phyloP scores from a whole-genome alignment of 2,329 filamentous ascomycete species.

The Curvularia sp. region DNA sequence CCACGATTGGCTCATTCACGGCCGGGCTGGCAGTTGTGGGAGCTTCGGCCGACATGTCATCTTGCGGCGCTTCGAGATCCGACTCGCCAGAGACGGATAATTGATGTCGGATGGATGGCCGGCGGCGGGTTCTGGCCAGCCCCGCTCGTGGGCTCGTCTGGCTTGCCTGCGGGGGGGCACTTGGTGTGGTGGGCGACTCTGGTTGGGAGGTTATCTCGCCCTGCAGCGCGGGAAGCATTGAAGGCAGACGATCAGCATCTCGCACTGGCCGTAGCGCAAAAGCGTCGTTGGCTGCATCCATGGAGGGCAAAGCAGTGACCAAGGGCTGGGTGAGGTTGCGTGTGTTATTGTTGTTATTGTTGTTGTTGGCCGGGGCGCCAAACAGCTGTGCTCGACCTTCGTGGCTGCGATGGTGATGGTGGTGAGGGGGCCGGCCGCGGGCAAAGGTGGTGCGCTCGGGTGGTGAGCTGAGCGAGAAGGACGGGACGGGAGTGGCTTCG shows the following conservation, averaged over 20 bases:
- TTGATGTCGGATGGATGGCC: conserved; percentile 89
- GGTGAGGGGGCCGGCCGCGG: conserved; percentile 62
- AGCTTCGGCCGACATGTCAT: conserved; percentile 81
- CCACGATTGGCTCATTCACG: conserved; percentile 71
- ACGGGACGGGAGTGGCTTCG: conserved; percentile 69
- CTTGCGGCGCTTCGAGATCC: conserved; percentile 79
- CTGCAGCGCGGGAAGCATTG: conserved; percentile 76
- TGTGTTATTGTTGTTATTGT: conserved; percentile 31
- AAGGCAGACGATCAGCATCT: conserved; percentile 84
- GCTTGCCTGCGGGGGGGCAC: conserved; percentile 40
- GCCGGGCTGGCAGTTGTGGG: conserved; percentile 77
- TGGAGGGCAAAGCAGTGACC: conserved; percentile 69
- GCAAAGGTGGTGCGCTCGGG: conserved; percentile 73
- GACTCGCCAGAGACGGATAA: conserved; percentile 84
- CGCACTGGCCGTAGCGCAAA: conserved; percentile 80
- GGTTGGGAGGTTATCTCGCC: conserved; percentile 83
- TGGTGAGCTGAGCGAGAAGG: conserved; percentile 72
- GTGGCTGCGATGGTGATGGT: conserved; percentile 57
- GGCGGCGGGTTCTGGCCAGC: conserved; percentile 65
- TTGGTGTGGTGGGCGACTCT: conserved; percentile 65
- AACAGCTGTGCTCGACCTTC: conserved; percentile 54
- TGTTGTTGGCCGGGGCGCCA: conserved; percentile 29
- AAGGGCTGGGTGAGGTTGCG: conserved; percentile 68
- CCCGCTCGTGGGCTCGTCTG: conserved; percentile 54
- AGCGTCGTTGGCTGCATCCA: conserved; percentile 70